Evolutionary conservation across 2,329 filamentous ascomycete species (phyloP).

Genomic region (Xylaria sp.): DNA sequence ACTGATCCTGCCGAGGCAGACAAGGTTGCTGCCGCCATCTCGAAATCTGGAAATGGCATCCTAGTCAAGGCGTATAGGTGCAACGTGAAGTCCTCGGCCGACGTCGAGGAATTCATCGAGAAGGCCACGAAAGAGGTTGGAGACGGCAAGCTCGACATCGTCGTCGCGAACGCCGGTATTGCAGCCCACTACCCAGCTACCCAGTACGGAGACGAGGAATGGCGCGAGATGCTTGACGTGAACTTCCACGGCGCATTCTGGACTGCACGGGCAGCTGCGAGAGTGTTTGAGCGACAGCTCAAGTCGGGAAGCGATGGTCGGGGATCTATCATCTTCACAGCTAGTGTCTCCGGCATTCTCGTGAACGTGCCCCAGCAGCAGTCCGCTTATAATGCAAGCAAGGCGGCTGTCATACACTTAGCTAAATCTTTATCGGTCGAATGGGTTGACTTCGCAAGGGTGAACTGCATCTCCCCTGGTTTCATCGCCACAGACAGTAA

Average conservation of each 20-base stretch:
- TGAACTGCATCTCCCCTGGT: conserved; percentile 54
- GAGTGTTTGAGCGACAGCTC: conserved; percentile 51
- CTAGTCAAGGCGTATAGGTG: conserved; percentile 37
- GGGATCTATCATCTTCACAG: conserved; percentile 20
- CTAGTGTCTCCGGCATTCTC: conserved; percentile 19
- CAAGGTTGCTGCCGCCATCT: conserved; percentile 36
- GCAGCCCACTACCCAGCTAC: conserved; percentile 51
- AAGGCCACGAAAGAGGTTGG: conserved; percentile 52
- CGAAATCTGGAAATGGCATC: conserved; percentile 15
- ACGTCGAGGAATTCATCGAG: conserved; percentile 49
- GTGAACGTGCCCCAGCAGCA: conserved; percentile 19
- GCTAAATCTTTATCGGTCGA: conserved; percentile 56
- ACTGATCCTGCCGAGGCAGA: conserved; percentile 45
- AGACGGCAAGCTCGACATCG: conserved; percentile 52
- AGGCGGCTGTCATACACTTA: conserved; percentile 53
- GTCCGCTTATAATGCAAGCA: conserved; percentile 22
- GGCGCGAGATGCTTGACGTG: conserved; percentile 53
- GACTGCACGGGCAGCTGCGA: conserved; percentile 55
- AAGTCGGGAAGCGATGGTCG: conserved; percentile 41
- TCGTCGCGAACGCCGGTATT: conserved; percentile 57
- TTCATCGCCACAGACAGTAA: conserved; percentile 50
- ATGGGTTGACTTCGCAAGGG: conserved; percentile 56
- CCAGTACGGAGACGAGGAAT: conserved; percentile 54
- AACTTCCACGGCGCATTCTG: conserved; percentile 57
- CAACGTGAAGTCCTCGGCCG: conserved; percentile 50